These are phyloP conservation scores for Torulaspora quercuum DNA, from an alignment of 805 yeast species.

Conservation along the genomic window DNA sequence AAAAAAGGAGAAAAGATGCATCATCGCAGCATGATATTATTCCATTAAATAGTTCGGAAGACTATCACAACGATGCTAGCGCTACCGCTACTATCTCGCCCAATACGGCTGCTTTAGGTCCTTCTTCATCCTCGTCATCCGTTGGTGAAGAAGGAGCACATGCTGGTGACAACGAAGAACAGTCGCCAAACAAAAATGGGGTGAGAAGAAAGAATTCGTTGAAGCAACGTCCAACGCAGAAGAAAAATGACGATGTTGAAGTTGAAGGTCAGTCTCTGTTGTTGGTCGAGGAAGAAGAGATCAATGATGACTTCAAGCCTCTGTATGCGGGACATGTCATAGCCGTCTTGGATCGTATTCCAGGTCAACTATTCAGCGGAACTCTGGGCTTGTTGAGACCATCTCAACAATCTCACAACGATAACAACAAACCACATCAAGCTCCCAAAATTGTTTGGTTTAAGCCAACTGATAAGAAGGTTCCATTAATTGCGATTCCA, in stretches of 20 bases:
- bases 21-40: constrained; percentile 41
- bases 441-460: constrained; percentile 98
- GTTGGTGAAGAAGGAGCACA: constrained; percentile 17
- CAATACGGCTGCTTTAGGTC: constrained; percentile 21
- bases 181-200: constrained; percentile 36
- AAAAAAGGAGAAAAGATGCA: constrained; percentile 80
- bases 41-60: constrained; percentile 47
- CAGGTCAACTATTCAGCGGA: constrained; percentile 94
- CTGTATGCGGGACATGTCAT: constrained; percentile 97
- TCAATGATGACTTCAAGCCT: constrained; percentile 88
- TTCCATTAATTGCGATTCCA: constrained; percentile 96
- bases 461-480: constrained; percentile 96
- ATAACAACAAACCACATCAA: constrained; percentile 41
- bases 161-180: constrained; percentile 38
- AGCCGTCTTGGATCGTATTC: constrained; percentile 95
- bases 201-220: constrained; percentile 79
- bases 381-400: constrained; percentile 92
- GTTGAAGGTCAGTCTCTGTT: constrained; percentile 95
- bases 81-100: constrained; percentile 41
- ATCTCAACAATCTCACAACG: constrained; percentile 85
- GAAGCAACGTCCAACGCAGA: constrained; percentile 93
- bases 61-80: constrained; percentile 77
- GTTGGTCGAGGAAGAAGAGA: constrained; percentile 91
- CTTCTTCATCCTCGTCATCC: constrained; percentile 16
- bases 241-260: constrained; percentile 96